A percentile compares a stretch with the other conserved stretches of the same genome.
phyloP scores from a whole-genome alignment of 495 filamentous ascomycete species.

The Podospora anserina region DNA sequence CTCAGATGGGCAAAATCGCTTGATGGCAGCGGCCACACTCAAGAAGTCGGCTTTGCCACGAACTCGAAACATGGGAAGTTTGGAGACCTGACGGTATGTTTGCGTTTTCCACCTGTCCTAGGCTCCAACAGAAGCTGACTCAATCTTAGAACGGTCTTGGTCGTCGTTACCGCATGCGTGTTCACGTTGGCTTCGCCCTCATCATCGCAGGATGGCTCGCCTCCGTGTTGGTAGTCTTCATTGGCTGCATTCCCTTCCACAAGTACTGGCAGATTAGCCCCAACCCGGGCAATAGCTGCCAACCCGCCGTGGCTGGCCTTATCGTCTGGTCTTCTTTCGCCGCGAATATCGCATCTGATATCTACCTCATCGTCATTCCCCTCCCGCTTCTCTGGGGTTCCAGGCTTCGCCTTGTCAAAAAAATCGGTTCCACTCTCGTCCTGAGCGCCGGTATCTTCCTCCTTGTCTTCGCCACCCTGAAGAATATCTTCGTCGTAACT shows the following conservation, averaged over 20 bases:
- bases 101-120: too few species aligned
- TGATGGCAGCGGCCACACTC: constrained; percentile 56
- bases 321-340: constrained; percentile 46
- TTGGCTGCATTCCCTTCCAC: constrained; percentile 50
- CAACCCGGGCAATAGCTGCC: constrained; percentile 49
- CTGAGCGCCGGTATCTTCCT: constrained; percentile 50
- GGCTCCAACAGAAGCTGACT: too few species aligned
- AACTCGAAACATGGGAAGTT: constrained; percentile 58
- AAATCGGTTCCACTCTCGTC: constrained; percentile 44
- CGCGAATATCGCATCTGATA: constrained; percentile 45
- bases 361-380: constrained; percentile 50
- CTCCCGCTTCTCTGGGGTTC: constrained; percentile 53
- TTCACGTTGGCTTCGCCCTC: constrained; percentile 51
- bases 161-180: constrained; percentile 47
- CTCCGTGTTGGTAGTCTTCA: constrained; percentile 49
- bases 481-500: constrained; percentile 46
- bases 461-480: constrained; percentile 49
- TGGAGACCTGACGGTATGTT: constrained; percentile 41
- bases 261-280: constrained; percentile 54
- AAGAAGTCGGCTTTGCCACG: constrained; percentile 62
- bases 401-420: constrained; percentile 42
- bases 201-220: constrained; percentile 50
- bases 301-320: constrained; percentile 44
- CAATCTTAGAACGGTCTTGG: constrained; percentile 33
- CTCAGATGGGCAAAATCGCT: constrained; percentile 55